These are phyloP conservation scores for Lolium rigidum DNA, from an alignment of 176 grass and related monocot species.

Conservation along the genomic window DNA sequence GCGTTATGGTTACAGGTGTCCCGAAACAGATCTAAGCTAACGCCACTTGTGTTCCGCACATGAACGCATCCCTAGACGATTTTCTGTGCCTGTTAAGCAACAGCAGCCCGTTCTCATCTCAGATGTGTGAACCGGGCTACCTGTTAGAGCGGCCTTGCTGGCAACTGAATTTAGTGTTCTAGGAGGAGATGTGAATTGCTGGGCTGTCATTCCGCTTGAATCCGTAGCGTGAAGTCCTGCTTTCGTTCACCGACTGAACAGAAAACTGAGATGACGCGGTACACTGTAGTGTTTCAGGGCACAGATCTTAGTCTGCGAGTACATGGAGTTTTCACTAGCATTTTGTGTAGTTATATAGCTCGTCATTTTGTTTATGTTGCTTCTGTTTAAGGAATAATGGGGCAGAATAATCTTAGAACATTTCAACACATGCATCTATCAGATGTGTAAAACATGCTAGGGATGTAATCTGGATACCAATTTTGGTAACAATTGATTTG, in stretches of 20 bases:
- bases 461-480: not conserved
- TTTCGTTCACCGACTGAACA: not conserved
- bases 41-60: not conserved
- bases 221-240: not conserved
- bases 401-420: not conserved
- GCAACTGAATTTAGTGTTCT: not conserved
- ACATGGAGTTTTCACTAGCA: not conserved
- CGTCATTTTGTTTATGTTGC: not conserved
- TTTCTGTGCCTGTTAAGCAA: not conserved
- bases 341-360: not conserved
- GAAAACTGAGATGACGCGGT: not conserved
- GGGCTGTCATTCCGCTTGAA: not conserved
- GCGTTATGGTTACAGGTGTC: not conserved
- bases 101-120: not conserved
- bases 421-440: not conserved
- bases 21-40: constrained; percentile 8
- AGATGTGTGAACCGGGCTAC: not conserved
- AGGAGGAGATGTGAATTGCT: not conserved
- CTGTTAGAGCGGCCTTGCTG: not conserved
- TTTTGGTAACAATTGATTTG: not conserved
- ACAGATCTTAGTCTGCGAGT: constrained; percentile 9
- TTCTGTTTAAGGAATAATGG: not conserved
- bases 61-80: not conserved
- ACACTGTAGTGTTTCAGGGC: not conserved
- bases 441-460: not conserved